These are phyloP conservation scores for Psilocybe cubensis DNA, from an alignment of 768 basidiomycete species.

Conservation along the genomic window DNA sequence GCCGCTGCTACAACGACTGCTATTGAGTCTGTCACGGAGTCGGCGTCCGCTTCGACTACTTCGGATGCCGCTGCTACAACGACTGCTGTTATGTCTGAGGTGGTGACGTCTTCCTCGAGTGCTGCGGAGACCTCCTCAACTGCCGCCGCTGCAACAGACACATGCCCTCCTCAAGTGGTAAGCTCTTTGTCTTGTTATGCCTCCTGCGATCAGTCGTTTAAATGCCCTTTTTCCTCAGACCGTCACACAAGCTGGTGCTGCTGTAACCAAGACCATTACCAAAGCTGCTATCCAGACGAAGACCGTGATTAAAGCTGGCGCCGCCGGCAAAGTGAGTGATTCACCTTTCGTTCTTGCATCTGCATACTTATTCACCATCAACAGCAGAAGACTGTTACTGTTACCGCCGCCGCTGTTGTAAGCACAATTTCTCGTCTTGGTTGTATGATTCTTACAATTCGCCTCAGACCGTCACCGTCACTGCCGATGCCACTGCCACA, in stretches of 20 bases:
- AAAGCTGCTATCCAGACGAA: too few species aligned
- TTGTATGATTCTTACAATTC: background rate
- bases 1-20: background rate
- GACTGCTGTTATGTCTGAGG: background rate
- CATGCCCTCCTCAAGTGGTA: background rate
- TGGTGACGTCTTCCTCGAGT: too few species aligned
- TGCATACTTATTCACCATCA: too few species aligned
- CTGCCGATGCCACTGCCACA: background rate
- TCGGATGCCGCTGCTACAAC: background rate
- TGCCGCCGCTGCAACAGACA: background rate
- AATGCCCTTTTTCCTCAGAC: background rate
- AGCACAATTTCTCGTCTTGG: background rate
- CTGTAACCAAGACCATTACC: too few species aligned
- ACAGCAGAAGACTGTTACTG: background rate
- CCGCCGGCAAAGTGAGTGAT: background rate
- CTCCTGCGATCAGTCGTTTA: too few species aligned
- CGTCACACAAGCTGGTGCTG: background rate
- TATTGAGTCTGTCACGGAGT: conserved; percentile 1
- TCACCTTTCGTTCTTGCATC: too few species aligned
- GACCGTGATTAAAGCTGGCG: background rate
- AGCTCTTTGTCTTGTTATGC: background rate
- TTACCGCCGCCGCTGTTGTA: background rate
- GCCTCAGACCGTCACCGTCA: conserved; percentile 1
- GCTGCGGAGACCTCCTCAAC: background rate
- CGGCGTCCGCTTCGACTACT: background rate